Conservation (phyloP, 805 yeast genomes). For the Metschnikowia borealis region DNA sequence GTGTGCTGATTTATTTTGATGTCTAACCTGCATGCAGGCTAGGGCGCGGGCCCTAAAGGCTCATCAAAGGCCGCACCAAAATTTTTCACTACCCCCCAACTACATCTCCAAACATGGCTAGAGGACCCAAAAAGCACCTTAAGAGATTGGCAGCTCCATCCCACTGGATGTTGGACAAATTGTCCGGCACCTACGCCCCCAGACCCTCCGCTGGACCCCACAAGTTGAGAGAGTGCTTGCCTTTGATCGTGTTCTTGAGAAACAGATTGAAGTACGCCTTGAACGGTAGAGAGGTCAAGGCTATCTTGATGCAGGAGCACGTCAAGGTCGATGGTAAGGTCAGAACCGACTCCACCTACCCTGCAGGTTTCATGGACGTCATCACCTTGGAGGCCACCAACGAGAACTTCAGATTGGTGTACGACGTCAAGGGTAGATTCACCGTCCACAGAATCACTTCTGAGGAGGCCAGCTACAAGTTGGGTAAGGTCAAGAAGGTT, state of each 20-base stretch:
- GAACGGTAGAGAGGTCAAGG: slow-evolving; percentile 35
- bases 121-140: slow-evolving; percentile 57
- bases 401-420: slow-evolving; percentile 93
- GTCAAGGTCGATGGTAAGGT: slow-evolving; percentile 34
- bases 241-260: slow-evolving; percentile 31
- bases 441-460: slow-evolving; percentile 99
- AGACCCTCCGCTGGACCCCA: slow-evolving; percentile 35
- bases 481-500: slow-evolving; percentile 96
- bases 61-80: slow-evolving; percentile 5
- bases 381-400: slow-evolving; percentile 31
- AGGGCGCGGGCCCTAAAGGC: slow-evolving; percentile 9
- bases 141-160: slow-evolving; percentile 37
- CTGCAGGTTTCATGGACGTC: slow-evolving; percentile 33
- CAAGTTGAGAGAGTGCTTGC: slow-evolving; percentile 34
- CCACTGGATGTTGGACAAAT: slow-evolving; percentile 38
- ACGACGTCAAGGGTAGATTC: slow-evolving; percentile 98
- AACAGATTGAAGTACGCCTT: slow-evolving; percentile 34
- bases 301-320: slow-evolving; percentile 32
- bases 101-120: slow-evolving; percentile 46
- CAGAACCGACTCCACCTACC: slow-evolving; percentile 32
- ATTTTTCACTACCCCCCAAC: slow-evolving; percentile 24
- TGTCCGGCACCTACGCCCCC: slow-evolving; percentile 35
- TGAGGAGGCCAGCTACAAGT: slow-evolving; percentile 97
- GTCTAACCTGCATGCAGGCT: no score
- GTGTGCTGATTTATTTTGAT: no score